phyloP scores from a whole-genome alignment of 2,329 filamentous ascomycete genomes.

The Xylogone sp. region DNA sequence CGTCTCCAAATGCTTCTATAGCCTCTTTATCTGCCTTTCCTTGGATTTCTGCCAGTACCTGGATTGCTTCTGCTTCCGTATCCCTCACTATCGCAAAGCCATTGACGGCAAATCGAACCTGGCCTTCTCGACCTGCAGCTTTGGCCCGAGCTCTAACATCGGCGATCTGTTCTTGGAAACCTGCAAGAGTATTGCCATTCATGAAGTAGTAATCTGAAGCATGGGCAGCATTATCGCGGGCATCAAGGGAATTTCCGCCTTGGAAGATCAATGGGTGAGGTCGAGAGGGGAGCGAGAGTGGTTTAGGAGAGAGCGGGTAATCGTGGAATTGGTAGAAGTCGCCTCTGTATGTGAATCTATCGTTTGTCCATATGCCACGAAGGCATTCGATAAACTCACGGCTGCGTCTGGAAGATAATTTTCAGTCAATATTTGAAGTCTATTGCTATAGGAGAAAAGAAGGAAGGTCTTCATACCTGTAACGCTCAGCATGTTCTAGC shows the following conservation, averaged over 20 bases:
- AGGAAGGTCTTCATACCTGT: no score
- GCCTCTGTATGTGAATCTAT: constrained; percentile 45
- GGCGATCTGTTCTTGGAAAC: constrained; percentile 45
- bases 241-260: constrained; percentile 48
- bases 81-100: constrained; percentile 47
- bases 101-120: constrained; percentile 47
- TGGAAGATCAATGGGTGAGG: constrained; percentile 50
- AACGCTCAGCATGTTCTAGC: no score
- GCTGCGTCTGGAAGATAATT: constrained; percentile 38
- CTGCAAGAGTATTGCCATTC: constrained; percentile 52
- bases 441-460: no score
- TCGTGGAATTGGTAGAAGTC: constrained; percentile 48
- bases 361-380: constrained; percentile 46
- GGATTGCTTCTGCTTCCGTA: constrained; percentile 45
- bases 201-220: constrained; percentile 51
- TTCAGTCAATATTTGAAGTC: no score
- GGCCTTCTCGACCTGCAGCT: constrained; percentile 37
- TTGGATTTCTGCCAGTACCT: constrained; percentile 46
- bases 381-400: constrained; percentile 48
- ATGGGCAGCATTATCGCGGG: constrained; percentile 42
- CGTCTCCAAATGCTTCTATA: constrained; percentile 43
- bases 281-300: constrained; percentile 37
- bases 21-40: constrained; percentile 48
- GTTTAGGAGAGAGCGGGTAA: constrained; percentile 46
- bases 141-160: constrained; percentile 44